Evolutionary conservation across 106 monocot species (phyloP), one percentile per base, ranked within the genome.

Genomic region (Dendrobium catenatum): DNA sequence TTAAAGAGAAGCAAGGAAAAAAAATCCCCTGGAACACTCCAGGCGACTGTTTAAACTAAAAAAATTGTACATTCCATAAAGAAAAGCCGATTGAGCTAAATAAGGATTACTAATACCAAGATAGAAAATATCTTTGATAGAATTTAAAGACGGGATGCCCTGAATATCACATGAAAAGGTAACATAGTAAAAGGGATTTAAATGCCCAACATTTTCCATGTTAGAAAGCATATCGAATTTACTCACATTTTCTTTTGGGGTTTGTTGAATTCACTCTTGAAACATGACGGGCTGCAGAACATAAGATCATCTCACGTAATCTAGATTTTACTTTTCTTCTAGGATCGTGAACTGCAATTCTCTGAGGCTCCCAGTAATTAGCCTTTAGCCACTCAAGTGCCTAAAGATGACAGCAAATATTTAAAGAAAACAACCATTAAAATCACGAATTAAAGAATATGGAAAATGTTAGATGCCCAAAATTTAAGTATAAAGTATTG

Each of bases 331-430:
- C 33, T 79, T 79, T 78, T 68, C 73, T 79, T 49, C 79, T 72
- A 73, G 79, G 73, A 58, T 83, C 73, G 79, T 72, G 73, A 73
- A 79, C 68, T 56, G 55, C 79, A 56, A 55, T 73, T 79, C 73
- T 70, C 42, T 83, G 83, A 59, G 83, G 83, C 73, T 83, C 83
- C 83, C 83, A 83, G 78, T 83, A 83, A 73, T 83, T 83, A 68
- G 73, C 54, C 76, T 89, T 92, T 79, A 98, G 75, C 94, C 94
- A 98, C 81, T 93, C 92, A 80, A 98, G 54, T 66, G 89, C 97
- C 97, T 98, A 88, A 79, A 81, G 33, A 70, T 61, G 78, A 86
- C 44, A 81, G 33, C 19, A n/a, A 78, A 55, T 15, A 16, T 29
- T n/a, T 9, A 78, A 24, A 37, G 10, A 78, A 8, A 56, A 18